phyloP scores from a whole-genome alignment of 148 eudicot genomes.

The Fallopia convolvulus region DNA sequence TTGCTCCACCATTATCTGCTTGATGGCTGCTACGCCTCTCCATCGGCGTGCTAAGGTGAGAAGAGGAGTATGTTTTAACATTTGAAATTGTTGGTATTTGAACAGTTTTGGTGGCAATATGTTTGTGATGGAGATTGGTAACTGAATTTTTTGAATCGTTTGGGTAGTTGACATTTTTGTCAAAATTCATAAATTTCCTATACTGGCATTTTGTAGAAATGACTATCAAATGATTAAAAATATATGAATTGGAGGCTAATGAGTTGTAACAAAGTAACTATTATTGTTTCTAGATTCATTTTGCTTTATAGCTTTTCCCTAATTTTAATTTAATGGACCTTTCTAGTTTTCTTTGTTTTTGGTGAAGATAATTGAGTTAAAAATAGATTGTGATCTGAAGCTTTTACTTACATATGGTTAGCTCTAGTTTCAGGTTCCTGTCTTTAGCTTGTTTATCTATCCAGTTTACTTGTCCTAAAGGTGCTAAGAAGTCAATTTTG shows the following conservation, averaged over 20 bases:
- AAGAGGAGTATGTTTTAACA: background rate
- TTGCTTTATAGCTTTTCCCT: background rate
- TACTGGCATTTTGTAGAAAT: background rate
- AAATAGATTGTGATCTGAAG: background rate
- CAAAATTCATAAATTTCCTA: background rate
- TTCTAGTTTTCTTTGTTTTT: too few species aligned
- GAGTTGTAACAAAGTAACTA: background rate
- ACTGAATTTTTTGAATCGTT: background rate
- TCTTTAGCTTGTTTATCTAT: background rate
- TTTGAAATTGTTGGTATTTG: background rate
- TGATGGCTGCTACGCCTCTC: constrained; percentile 98
- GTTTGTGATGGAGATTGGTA: background rate
- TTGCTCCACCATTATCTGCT: constrained; percentile 92
- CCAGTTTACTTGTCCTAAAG: too few species aligned
- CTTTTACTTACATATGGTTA: background rate
- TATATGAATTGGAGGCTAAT: background rate
- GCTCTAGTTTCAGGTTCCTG: background rate
- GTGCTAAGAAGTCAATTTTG: too few species aligned
- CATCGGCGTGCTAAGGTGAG: constrained; percentile 86
- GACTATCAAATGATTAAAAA: background rate
- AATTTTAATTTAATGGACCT: background rate
- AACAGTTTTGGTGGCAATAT: background rate
- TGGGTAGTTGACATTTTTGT: background rate
- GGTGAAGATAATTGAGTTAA: background rate
- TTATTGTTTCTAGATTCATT: background rate